Conservation (phyloP, 164 flowering plant genomes). For the Chimonanthus salicifolius region DNA sequence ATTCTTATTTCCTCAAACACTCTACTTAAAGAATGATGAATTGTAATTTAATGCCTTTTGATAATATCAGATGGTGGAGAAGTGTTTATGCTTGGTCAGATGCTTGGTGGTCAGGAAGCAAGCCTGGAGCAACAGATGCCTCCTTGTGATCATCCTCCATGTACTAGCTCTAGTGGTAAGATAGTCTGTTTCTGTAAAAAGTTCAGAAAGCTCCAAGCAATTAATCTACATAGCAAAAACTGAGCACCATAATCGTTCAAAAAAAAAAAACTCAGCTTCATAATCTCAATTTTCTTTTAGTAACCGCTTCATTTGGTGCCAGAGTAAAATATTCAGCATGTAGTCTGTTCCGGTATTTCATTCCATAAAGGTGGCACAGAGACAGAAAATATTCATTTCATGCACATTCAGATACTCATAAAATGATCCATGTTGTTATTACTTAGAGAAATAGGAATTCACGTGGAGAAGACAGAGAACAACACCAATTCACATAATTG, state of each 20-base stretch:
- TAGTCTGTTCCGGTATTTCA: no score
- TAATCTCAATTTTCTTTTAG: no score
- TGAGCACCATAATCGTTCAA: neutral
- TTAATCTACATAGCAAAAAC: neutral
- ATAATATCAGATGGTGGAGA: conserved; percentile 49
- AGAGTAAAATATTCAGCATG: no score
- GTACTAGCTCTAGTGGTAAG: conserved; percentile 15
- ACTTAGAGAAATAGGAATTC: no score
- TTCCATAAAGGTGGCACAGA: no score
- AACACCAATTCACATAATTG: no score
- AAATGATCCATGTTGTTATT: no score
- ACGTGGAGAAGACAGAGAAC: no score
- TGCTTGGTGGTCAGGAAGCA: conserved; percentile 35
- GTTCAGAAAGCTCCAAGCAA: neutral
- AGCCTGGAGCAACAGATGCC: conserved; percentile 9
- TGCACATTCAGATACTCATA: no score
- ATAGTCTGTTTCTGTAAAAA: neutral
- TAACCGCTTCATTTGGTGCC: no score
- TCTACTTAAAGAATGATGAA: neutral
- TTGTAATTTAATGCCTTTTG: neutral
- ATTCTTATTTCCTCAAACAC: conserved; percentile 1
- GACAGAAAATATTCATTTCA: no score
- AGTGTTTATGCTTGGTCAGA: conserved; percentile 68
- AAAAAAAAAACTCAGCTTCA: no score
- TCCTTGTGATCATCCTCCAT: conserved; percentile 4